Base-by-base conservation (phyloP, 2,329 filamentous ascomycete genomes). In the Aspergillus sp. region DNA sequence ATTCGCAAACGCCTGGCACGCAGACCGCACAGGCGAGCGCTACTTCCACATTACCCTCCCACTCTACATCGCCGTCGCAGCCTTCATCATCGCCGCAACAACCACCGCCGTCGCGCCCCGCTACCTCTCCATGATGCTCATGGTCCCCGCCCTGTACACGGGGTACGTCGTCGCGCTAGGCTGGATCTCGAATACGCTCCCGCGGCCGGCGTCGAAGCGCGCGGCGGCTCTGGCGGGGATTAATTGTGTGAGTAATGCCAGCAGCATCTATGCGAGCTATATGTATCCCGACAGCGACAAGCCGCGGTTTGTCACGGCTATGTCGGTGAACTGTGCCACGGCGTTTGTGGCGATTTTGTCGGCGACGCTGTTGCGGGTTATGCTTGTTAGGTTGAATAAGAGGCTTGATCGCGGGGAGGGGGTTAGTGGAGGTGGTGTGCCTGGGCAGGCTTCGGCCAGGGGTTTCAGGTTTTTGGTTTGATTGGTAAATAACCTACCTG, bases 171-270 rank as follows among this genome's bases (percentile, higher is more conserved):
- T 90, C 1, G 81, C 81, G 1, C 77, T 90, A 4, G 83, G 87
- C 2, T 95, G 90, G 90, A 91, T 93, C 62, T 86, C 83, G 47
- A 90, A 89, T 69, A 88, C 87, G 1, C 81, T 93, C 52, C 89
- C 90, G 0, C 84, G 90, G 5, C 90, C 90, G 3, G 88, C 89
- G 0, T 86, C 89, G 2, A 93, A 93, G 76, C 83, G 89, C 59
- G 86, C 87, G 2, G 85, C 88, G 0, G 89, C 88, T 0, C 72
- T 93, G 5, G 90, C 89, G 1, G 86, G 88, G 60, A 90, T 93
- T 73, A 93, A 93, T 68, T 87, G 87, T 2, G 80, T 90, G 9
- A 84, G 82, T 17, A 91, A 93, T 69, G 80, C 82, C 11, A 84
- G 84, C 43, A 86, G 82, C 48, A 92, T 93, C 62, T 92, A 88